Evolutionary conservation across 805 yeast species (phyloP), one percentile per base, ranked within the genome.

Genomic region (Brettanomyces custersianus): DNA sequence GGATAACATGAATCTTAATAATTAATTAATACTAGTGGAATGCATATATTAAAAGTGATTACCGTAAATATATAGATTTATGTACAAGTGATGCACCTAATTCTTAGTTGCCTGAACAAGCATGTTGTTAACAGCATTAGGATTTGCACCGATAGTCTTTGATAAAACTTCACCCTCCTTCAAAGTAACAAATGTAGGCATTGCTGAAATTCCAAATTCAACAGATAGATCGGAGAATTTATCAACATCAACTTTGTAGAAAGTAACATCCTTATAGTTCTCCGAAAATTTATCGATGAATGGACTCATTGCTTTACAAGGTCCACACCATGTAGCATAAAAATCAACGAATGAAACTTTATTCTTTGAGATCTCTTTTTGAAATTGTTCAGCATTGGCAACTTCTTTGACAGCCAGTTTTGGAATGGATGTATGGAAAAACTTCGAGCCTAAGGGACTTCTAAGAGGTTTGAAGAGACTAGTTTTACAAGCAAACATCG

Each of bases 1-100:
- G 51, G 96, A 87, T 49, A 96, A 83, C 40, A 80, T 88, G 94
- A 84, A 84, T 20, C 67, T 88, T 57, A 24, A 18, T 30, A 20
- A 30, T 12, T n/a, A 19, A 20, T 12, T n/a, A 19, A 19, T 20
- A 19, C 16, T 12, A 13, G 16, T 12, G 33, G 24, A 20, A 30
- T 5, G 13, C 10, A 8, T 17, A 26, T 7, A n/a, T 7, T 20
- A 15, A 8, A 12, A 30, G 22, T 32, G 9, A 32, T 20, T 12
- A 22, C 22, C 9, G 20, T 9, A 7, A 33, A 24, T 17, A 8
- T 15, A 24, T 33, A 33, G 13, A 17, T 10, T 24, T 3, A 20
- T 12, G 23, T 24, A 9, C 9, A n/a, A 20, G 5, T 32, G 23
- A 7, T n/a, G 12, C 6, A 28, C 25, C 9, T 41, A 38, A 15